Evolutionary conservation across 352 stramenopile species (phyloP).

Genomic region (Globisporangium irregulare): DNA sequence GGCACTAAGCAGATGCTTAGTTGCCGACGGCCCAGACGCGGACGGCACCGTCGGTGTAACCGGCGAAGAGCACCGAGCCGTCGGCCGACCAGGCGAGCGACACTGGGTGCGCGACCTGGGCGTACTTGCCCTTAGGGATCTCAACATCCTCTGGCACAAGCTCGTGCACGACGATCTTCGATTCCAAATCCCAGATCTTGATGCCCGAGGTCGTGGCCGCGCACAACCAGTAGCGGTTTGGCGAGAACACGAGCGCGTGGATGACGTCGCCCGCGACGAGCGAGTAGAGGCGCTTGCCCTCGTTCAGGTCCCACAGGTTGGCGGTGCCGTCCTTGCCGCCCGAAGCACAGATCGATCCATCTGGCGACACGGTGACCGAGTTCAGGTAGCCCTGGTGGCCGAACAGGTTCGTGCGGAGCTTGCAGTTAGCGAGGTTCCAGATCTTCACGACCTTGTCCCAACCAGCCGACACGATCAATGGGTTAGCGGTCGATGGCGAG

Average conservation of each 20-base stretch:
- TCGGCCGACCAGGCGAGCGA: conserved; percentile 98
- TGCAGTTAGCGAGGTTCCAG: conserved; percentile 99
- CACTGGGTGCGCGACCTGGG: conserved; percentile 94
- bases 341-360: conserved; percentile 99
- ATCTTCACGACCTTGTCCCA: conserved; percentile 99
- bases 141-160: conserved; percentile 90
- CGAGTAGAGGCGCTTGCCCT: conserved; percentile 99
- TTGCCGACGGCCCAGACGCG: conserved; percentile 93
- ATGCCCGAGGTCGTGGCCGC: conserved; percentile 98
- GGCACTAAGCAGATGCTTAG: conserved; percentile 39
- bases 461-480: conserved; percentile 98
- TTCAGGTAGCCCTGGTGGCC: conserved; percentile 99
- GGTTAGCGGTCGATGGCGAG: conserved; percentile 94
- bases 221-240: conserved; percentile 99
- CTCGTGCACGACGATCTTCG: conserved; percentile 98
- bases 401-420: conserved; percentile 98
- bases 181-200: conserved; percentile 99
- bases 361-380: conserved; percentile 99
- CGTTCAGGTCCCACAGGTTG: conserved; percentile 99
- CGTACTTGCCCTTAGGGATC: conserved; percentile 91
- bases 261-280: conserved; percentile 98
- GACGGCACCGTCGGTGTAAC: conserved; percentile 99
- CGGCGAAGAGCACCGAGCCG: conserved; percentile 98
- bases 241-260: conserved; percentile 98
- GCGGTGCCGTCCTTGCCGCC: conserved; percentile 99